Evolutionary conservation across 225 moss, liverwort and hornwort species (phyloP).

Genomic region (Physcomitrium patens): DNA sequence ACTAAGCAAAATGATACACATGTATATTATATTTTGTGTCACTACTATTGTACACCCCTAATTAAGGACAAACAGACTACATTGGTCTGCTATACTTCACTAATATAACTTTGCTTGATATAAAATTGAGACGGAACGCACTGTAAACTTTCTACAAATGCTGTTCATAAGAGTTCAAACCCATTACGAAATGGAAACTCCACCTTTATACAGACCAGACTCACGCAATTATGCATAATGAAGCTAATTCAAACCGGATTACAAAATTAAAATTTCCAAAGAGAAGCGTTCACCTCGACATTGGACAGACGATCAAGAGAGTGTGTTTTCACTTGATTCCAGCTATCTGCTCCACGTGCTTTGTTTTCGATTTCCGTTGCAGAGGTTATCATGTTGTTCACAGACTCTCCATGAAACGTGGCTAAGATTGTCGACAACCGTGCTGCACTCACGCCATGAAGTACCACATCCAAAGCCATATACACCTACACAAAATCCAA

Average conservation of each 20-base stretch:
- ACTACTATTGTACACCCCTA: neutral
- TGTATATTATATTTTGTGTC: conserved; percentile 6
- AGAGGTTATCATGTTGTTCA: conserved; percentile 83
- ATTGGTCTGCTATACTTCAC: neutral
- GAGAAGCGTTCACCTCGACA: conserved; percentile 65
- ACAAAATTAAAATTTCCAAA: neutral
- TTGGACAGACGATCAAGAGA: conserved; percentile 89
- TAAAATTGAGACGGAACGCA: neutral
- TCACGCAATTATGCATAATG: conserved; percentile 13
- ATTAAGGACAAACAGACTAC: conserved; percentile 20
- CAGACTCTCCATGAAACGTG: conserved; percentile 93
- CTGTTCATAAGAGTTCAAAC: neutral
- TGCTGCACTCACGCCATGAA: conserved; percentile 96
- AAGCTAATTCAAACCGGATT: neutral
- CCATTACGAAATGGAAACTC: neutral
- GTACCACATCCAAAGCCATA: conserved; percentile 98
- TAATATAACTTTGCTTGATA: neutral
- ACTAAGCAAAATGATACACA: neutral
- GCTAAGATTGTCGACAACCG: conserved; percentile 91
- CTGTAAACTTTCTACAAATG: neutral
- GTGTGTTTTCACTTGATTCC: conserved; percentile 94
- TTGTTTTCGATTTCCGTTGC: conserved; percentile 94
- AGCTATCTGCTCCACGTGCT: conserved; percentile 95
- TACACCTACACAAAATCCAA: conserved; percentile 68
- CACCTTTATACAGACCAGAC: neutral